Conservation (phyloP, 140 eudicot species). For the Senecio squalidus region DNA sequence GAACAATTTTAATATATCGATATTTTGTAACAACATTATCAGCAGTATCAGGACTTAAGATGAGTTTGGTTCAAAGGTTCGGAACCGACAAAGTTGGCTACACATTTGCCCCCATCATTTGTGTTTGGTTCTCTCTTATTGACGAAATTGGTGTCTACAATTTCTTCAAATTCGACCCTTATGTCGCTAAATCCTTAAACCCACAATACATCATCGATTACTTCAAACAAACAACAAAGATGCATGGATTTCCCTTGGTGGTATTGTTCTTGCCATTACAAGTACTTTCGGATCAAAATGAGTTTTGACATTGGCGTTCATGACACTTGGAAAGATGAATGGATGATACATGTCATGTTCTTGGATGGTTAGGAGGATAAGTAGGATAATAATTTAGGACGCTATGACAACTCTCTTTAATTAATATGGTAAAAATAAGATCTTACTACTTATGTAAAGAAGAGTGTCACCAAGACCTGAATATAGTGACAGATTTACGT, state of each 20-base stretch:
- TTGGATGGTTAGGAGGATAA: too few relatives aligned
- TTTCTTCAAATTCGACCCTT: slow-evolving; percentile 54
- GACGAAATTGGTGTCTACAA: slow-evolving; percentile 53
- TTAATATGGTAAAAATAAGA: too few relatives aligned
- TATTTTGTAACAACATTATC: slow-evolving; percentile 46
- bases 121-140: slow-evolving; percentile 53
- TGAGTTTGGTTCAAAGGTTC: slow-evolving; percentile 56
- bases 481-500: too few relatives aligned
- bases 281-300: slow-evolving; percentile 20
- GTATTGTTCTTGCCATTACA: slow-evolving; percentile 57
- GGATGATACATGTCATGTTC: too few relatives aligned
- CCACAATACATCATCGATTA: slow-evolving; percentile 52
- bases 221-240: slow-evolving; percentile 44
- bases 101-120: slow-evolving; percentile 57
- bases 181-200: slow-evolving; percentile 55
- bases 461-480: too few relatives aligned
- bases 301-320: background rate
- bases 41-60: slow-evolving; percentile 66
- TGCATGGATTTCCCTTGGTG: slow-evolving; percentile 80
- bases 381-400: too few relatives aligned
- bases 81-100: slow-evolving; percentile 80
- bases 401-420: too few relatives aligned
- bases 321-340: too few relatives aligned
- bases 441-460: too few relatives aligned
- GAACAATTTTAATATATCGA: background rate